A percentile compares a stretch with the other conserved stretches of the same genome.
phyloP scores from a whole-genome alignment of 805 yeast species.

The Saccharomycopsis capsularis region DNA sequence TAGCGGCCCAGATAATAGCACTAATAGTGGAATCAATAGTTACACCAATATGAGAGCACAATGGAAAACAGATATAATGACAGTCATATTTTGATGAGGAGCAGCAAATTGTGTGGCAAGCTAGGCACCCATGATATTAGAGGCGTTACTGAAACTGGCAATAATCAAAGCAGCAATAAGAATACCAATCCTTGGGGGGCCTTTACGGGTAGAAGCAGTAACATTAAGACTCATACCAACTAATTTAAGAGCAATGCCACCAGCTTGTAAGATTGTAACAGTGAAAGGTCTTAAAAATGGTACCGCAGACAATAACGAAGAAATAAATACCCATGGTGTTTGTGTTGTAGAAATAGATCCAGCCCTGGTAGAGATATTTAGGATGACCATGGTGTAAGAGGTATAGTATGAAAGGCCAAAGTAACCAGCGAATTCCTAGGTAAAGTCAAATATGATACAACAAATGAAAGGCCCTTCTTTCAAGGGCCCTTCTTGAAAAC shows the following conservation, averaged over 20 bases:
- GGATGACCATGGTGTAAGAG: slow-evolving; percentile 31
- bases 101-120: slow-evolving; percentile 37
- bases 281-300: slow-evolving; percentile 30
- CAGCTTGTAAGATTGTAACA: slow-evolving; percentile 33
- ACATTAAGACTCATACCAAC: slow-evolving; percentile 30
- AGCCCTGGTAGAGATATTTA: slow-evolving; percentile 29
- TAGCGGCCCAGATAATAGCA: slow-evolving; percentile 33
- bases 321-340: slow-evolving; percentile 32
- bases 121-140: slow-evolving; percentile 31
- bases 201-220: slow-evolving; percentile 22
- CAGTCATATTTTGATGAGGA: slow-evolving; percentile 37
- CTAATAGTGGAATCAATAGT: slow-evolving; percentile 36
- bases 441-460: slow-evolving; percentile 31
- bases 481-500: slow-evolving; percentile 32
- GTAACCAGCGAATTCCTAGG: slow-evolving; percentile 29
- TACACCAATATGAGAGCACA: slow-evolving; percentile 33
- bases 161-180: slow-evolving; percentile 32
- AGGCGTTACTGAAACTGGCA: slow-evolving; percentile 36
- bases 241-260: slow-evolving; percentile 31
- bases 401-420: slow-evolving; percentile 29
- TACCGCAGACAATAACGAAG: slow-evolving; percentile 34
- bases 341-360: slow-evolving; percentile 35
- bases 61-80: slow-evolving; percentile 33
- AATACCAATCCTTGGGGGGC: slow-evolving; percentile 24
- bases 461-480: slow-evolving; percentile 33